phyloP scores from a whole-genome alignment of 164 flowering plant genomes.

The Akebia trifoliata region DNA sequence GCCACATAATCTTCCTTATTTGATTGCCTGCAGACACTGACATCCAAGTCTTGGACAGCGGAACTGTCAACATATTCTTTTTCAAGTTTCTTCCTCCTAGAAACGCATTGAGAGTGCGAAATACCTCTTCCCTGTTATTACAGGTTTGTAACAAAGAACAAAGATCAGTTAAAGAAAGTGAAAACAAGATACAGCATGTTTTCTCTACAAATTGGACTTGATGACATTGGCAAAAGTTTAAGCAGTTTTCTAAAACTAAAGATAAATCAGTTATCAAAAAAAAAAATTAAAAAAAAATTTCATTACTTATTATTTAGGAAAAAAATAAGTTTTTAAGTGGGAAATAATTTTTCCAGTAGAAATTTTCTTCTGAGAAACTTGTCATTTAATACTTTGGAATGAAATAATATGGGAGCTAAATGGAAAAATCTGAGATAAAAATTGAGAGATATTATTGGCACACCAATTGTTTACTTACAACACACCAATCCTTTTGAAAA shows the following conservation, averaged over 20 bases:
- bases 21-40: slow-evolving; percentile 2
- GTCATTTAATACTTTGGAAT: no score
- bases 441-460: no score
- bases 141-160: not conserved
- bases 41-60: slow-evolving; percentile 15
- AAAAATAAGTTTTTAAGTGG: no score
- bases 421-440: no score
- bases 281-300: not conserved
- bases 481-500: no score
- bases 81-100: slow-evolving; percentile 31
- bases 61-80: slow-evolving; percentile 12
- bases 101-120: slow-evolving; percentile 24
- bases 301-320: not conserved
- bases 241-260: not conserved
- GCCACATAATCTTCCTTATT: slow-evolving; percentile 9
- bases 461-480: no score
- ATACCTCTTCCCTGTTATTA: slow-evolving; percentile 58
- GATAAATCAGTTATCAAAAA: not conserved
- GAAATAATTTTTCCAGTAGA: no score
- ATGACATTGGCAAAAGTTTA: not conserved
- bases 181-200: not conserved
- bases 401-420: no score
- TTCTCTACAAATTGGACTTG: not conserved
- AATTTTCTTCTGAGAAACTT: no score
- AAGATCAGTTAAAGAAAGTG: not conserved